Percentiles rank a stretch among this genome's conserved stretches.
phyloP scores from a whole-genome alignment of 1,139 yeast species.

The Suhomyces chickasaworum region DNA sequence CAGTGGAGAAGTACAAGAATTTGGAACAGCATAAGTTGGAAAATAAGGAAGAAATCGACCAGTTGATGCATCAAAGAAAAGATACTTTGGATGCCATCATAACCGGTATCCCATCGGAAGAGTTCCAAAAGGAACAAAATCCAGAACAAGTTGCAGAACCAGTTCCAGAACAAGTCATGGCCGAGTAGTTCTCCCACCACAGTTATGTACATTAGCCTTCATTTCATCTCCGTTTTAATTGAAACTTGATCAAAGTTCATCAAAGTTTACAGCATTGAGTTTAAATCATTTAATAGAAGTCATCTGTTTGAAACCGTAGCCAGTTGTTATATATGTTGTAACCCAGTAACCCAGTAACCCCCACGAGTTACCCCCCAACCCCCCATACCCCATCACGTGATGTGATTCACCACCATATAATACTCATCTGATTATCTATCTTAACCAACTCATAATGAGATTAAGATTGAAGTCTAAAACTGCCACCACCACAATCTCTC shows the following conservation, averaged over 20 bases:
- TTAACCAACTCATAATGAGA: conserved; percentile 22
- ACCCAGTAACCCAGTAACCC: too few relatives aligned
- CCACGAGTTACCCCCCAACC: too few relatives aligned
- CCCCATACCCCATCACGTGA: neutral
- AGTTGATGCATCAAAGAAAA: conserved; percentile 39
- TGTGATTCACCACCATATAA: too few relatives aligned
- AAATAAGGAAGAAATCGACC: conserved; percentile 40
- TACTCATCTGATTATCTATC: too few relatives aligned
- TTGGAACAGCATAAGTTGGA: conserved; percentile 42
- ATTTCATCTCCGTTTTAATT: conserved; percentile 6
- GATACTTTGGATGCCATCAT: conserved; percentile 45
- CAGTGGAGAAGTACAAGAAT: conserved; percentile 58
- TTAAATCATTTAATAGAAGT: neutral
- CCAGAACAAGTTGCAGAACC: conserved; percentile 10
- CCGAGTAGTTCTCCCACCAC: conserved; percentile 5
- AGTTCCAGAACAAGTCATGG: conserved; percentile 10
- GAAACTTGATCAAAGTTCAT: too few relatives aligned
- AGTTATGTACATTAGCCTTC: conserved; percentile 10
- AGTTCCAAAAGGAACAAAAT: conserved; percentile 12
- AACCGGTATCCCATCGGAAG: conserved; percentile 36
- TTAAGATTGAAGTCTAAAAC: conserved; percentile 26
- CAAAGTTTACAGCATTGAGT: too few relatives aligned
- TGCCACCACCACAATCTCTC: conserved; percentile 21
- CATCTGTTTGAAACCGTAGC: neutral
- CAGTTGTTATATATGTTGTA: too few relatives aligned